Percentiles rank a stretch among this genome's conserved stretches.
These are phyloP conservation scores for Gynandropsis gynandra DNA, from an alignment of 345 rosid genomes.

Conservation along the genomic window DNA sequence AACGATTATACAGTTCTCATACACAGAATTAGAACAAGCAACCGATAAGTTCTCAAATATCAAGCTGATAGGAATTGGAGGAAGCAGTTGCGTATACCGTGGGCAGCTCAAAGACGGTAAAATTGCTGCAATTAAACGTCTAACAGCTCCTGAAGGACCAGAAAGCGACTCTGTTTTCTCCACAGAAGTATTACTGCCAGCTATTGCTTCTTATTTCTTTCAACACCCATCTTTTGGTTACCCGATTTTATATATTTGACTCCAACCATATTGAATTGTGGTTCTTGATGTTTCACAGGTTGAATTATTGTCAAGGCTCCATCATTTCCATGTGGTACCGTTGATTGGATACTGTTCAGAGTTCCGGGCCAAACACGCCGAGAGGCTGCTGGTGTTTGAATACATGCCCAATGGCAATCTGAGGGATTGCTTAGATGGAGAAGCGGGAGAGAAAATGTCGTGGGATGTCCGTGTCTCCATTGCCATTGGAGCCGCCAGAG, in stretches of 20 bases:
- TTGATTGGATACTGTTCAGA: slow-evolving; percentile 84
- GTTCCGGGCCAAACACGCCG: slow-evolving; percentile 63
- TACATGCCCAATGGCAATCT: slow-evolving; percentile 73
- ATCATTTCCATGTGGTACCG: slow-evolving; percentile 94
- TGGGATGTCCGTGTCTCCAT: slow-evolving; percentile 82
- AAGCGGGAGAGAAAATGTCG: slow-evolving; percentile 49
- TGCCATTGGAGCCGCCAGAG: slow-evolving; percentile 95
- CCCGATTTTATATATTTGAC: not conserved
- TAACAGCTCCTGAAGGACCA: slow-evolving; percentile 54
- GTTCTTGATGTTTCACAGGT: slow-evolving; percentile 38
- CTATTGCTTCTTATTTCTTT: slow-evolving; percentile 8
- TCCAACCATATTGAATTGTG: slow-evolving; percentile 2
- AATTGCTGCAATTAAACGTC: slow-evolving; percentile 76
- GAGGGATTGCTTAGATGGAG: slow-evolving; percentile 77
- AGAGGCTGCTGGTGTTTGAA: slow-evolving; percentile 85
- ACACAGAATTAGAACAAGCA: slow-evolving; percentile 63
- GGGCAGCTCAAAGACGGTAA: slow-evolving; percentile 82
- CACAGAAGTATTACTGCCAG: slow-evolving; percentile 48
- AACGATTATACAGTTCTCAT: slow-evolving; percentile 53
- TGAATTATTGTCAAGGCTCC: slow-evolving; percentile 72
- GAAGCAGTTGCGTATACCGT: slow-evolving; percentile 78
- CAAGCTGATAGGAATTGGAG: slow-evolving; percentile 76
- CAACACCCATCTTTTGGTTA: not conserved
- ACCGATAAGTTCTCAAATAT: slow-evolving; percentile 68
- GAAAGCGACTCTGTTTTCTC: slow-evolving; percentile 56